A percentile compares a stretch with the other conserved stretches of the same genome.
Conservation (phyloP, 768 basidiomycete genomes). For the Grammothele lineata region DNA sequence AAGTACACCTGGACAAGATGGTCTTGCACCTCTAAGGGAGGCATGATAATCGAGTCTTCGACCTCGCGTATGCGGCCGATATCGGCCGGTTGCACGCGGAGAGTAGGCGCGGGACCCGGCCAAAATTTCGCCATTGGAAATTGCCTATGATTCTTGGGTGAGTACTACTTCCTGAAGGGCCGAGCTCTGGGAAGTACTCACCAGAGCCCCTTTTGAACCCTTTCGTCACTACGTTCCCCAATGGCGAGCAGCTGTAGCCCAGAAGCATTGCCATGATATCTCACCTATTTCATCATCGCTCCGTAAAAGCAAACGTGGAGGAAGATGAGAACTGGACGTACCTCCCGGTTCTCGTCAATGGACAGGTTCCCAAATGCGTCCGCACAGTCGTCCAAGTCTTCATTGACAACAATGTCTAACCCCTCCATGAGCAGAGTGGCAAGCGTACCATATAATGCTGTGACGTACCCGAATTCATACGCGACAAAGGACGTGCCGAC, state of each 20-base stretch:
- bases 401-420: constrained; percentile 19
- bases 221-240: constrained; percentile 65
- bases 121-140: constrained; percentile 70
- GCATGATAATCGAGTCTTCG: constrained; percentile 43
- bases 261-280: constrained; percentile 76
- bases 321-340: constrained; percentile 21
- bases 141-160: constrained; percentile 14
- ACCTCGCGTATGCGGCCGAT: neutral
- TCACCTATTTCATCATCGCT: constrained; percentile 43
- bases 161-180: neutral
- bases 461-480: too few species aligned
- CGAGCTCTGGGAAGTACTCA: neutral
- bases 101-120: constrained; percentile 49
- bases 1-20: constrained; percentile 73
- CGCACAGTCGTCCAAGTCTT: constrained; percentile 32
- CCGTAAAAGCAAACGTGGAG: neutral
- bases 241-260: constrained; percentile 69
- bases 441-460: too few species aligned
- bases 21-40: constrained; percentile 63
- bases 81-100: neutral
- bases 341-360: constrained; percentile 74
- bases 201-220: constrained; percentile 43
- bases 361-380: constrained; percentile 69
- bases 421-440: too few species aligned
- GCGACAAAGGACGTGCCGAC: too few species aligned